Evolutionary conservation across 805 yeast genomes (phyloP).

Genomic region (Candida nitratophila): DNA sequence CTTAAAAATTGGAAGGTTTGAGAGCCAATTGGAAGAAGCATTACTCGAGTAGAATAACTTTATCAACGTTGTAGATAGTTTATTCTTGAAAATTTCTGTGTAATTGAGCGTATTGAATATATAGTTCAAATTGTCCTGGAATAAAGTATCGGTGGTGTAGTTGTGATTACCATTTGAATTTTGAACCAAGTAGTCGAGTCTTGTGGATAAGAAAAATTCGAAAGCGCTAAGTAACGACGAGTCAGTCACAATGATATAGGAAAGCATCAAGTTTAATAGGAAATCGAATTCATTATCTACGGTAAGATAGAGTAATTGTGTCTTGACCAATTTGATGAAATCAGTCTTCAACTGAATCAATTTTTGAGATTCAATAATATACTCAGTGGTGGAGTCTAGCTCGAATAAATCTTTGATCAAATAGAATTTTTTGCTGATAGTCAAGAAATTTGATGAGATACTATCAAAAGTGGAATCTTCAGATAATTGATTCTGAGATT

Average conservation of each 20-base stretch:
- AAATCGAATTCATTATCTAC: conserved; percentile 25
- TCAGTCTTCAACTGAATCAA: conserved; percentile 11
- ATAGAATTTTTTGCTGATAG: conserved; percentile 18
- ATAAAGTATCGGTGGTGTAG: conserved; percentile 5
- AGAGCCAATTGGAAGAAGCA: conserved; percentile 19
- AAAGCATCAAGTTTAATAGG: conserved; percentile 15
- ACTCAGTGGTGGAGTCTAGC: not conserved
- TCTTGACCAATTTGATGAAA: conserved; percentile 13
- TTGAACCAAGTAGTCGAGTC: conserved; percentile 9
- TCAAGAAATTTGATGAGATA: conserved; percentile 12
- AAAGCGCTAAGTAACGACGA: conserved; percentile 15
- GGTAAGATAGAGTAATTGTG: conserved; percentile 11
- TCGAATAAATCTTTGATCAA: conserved; percentile 16
- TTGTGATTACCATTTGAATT: conserved; percentile 1
- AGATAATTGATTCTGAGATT: conserved; percentile 1
- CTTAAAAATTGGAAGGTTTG: conserved; percentile 14
- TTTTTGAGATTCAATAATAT: conserved; percentile 3
- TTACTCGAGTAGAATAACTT: conserved; percentile 14
- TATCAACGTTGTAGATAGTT: conserved; percentile 14
- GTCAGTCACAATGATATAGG: conserved; percentile 16
- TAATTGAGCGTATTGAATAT: conserved; percentile 23
- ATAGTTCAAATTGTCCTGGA: conserved; percentile 20
- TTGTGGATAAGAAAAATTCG: conserved; percentile 14
- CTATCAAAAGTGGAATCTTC: conserved; percentile 7
- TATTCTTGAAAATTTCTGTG: conserved; percentile 14